Evolutionary conservation across 148 eudicot genomes (phyloP), one percentile per base, ranked within the genome.

Genomic region (Cornus controversa): DNA sequence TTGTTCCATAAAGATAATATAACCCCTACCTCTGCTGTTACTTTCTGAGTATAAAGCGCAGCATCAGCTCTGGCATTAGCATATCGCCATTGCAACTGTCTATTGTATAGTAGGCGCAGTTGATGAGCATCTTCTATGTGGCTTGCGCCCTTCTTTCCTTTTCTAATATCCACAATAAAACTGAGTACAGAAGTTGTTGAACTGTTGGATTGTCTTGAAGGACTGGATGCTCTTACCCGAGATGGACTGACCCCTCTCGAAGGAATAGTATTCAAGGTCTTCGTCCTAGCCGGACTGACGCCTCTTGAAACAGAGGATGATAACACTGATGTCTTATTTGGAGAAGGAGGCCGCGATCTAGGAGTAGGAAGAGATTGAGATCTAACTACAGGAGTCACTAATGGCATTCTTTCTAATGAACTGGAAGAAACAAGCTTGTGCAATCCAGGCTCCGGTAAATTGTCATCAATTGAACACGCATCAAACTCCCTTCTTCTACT

Each of bases 71-170:
- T 87, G 28, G 98, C 99, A 90, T 96, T 96, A 72, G 92, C 91
- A 80, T 79, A 93, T 65, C 93, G 85, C 99, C 99, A 96, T 78
- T 96, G 99, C 90, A 93, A 75, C 54, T 87, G 90, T 78, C 96
- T 86, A 72, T 96, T 96, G 64, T 96, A 90, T 63, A 92, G 69
- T 84, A 96, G 81, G 80, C 97, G 82, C 80, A 96, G 75, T 77
- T 90, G 92, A 87, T 96, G 98, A 66, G 81, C 99, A 75, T 96
- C 98, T 85, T 96, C 97, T 65, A 96, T 82, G 75, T 90, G 93
- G 80, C 86, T 89, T 42, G 82, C 82, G 34, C 66, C 81, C 84
- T 89, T 96, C 84, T 85, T 93, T 63, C 97, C 97, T 74, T 89
- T 95, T 82, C 80, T 93, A 68, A 93, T 86, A 84, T 96, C 98